These are phyloP conservation scores for Sodiomyces alkalinus DNA, from an alignment of 2,329 filamentous ascomycete genomes.

Conservation along the genomic window DNA sequence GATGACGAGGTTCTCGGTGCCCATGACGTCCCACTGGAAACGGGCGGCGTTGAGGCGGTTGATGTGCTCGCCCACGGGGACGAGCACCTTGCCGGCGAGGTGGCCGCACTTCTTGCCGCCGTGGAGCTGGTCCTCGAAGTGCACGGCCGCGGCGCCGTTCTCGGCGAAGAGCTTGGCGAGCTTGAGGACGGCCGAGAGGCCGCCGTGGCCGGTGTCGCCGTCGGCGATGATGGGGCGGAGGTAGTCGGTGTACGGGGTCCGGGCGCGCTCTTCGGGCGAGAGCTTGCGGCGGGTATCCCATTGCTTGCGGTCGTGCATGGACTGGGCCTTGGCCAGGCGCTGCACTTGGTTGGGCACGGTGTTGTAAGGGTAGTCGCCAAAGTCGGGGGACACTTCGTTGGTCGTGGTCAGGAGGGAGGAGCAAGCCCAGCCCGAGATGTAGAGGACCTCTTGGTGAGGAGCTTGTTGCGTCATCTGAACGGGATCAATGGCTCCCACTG, in stretches of 20 bases:
- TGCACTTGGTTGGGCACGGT: constrained; percentile 98
- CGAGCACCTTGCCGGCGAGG: constrained; percentile 87
- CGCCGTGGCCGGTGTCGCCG: constrained; percentile 90
- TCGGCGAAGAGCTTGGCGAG: constrained; percentile 95
- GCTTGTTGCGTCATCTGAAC: constrained; percentile 99
- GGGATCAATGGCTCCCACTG: constrained; percentile 96
- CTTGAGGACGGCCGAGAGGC: constrained; percentile 84
- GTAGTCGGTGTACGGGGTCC: constrained; percentile 79
- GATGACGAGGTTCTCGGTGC: constrained; percentile 84
- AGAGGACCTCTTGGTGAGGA: constrained; percentile 86
- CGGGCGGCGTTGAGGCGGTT: constrained; percentile 82
- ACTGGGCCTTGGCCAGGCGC: constrained; percentile 88
- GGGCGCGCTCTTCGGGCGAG: constrained; percentile 53
- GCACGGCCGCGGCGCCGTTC: constrained; percentile 88
- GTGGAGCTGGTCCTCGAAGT: constrained; percentile 96
- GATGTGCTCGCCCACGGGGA: constrained; percentile 89
- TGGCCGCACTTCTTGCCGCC: constrained; percentile 98
- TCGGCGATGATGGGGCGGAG: constrained; percentile 91
- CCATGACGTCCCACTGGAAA: constrained; percentile 99
- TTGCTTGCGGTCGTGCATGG: constrained; percentile 90
- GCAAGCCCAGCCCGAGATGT: constrained; percentile 95
- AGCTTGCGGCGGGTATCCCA: constrained; percentile 76
- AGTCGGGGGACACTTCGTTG: constrained; percentile 94
- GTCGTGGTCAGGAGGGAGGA: constrained; percentile 84
- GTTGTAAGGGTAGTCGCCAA: constrained; percentile 98